phyloP scores from a whole-genome alignment of 805 yeast genomes.

The Blastobotrys mokoenaii region DNA sequence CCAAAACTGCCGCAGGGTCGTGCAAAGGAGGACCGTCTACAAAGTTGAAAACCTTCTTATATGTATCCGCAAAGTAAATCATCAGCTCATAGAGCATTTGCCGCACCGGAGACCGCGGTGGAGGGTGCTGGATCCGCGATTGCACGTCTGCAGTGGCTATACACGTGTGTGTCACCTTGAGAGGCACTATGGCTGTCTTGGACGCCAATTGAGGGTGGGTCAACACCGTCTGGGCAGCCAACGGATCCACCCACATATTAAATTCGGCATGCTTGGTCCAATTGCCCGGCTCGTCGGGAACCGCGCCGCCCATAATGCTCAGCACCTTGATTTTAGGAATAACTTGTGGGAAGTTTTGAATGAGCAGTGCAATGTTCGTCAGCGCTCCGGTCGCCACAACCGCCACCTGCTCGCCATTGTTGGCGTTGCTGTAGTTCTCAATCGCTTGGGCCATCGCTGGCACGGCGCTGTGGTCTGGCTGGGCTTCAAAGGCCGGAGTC shows the following conservation, averaged over 20 bases:
- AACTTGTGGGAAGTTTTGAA: constrained; percentile 47
- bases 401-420: constrained; percentile 33
- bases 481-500: constrained; percentile 30
- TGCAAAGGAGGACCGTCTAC: constrained; percentile 65
- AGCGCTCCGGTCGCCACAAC: constrained; percentile 71
- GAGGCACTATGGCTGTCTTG: constrained; percentile 50
- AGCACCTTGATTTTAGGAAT: constrained; percentile 42
- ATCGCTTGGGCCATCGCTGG: constrained; percentile 39
- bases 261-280: constrained; percentile 56
- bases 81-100: constrained; percentile 47
- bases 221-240: constrained; percentile 57
- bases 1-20: constrained; percentile 67
- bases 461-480: constrained; percentile 31
- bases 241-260: constrained; percentile 68
- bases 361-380: constrained; percentile 59
- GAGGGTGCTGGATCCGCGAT: constrained; percentile 31
- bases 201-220: constrained; percentile 37
- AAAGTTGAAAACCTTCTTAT: constrained; percentile 37
- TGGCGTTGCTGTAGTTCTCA: constrained; percentile 31
- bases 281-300: constrained; percentile 34
- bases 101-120: constrained; percentile 37
- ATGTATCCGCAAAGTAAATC: constrained; percentile 40
- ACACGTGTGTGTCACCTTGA: constrained; percentile 64
- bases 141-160: constrained; percentile 40
- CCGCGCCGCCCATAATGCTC: constrained; percentile 72